Evolutionary conservation across 2,329 filamentous ascomycete species (phyloP), one percentile per base, ranked within the genome.

Genomic region (Phyllosticta ampelicida): DNA sequence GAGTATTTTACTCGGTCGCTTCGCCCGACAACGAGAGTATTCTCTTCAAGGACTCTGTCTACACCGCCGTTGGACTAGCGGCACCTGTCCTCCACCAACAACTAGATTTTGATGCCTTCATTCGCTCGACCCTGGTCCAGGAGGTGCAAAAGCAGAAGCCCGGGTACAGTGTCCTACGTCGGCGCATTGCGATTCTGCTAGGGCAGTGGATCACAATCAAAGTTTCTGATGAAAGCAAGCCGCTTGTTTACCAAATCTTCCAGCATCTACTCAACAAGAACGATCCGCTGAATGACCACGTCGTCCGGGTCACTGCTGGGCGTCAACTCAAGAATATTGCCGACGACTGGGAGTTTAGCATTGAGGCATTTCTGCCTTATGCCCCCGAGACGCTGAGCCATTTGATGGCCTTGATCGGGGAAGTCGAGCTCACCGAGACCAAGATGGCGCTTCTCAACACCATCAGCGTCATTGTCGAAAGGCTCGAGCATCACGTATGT

Each of bases 361-460:
- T 85, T 1, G 81, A 87, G 4, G 75, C 78, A 10, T 96, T 97
- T 69, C 68, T 87, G 55, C 89, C 90, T 0, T 94, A 86, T 68
- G 87, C 89, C 0, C 79, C 87, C 0, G 81, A 86, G 19, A 84
- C 89, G 9, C 77, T 99, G 10, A 80, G 81, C 9, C 81, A 85
- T 55, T 75, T 96, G 48, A 86, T 96, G 76, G 76, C 78, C 18
- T 76, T 97, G n/a, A 84, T 96, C 23, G 80, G 86, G 62, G 86
- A 89, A 62, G 86, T 91, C 2, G 87, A 90, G 56, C 78, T 87
- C 19, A 86, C 90, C 18, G 92, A 97, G 70, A 95, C 90, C 0
- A 96, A 95, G 72, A 84, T 97, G 77, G 89, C 87, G 0, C 80
- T 99, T 30, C 78, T 99, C 3, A 90, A 92, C 67, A 96, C 92